Percentiles rank a stretch among this genome's conserved stretches.
These are phyloP conservation scores for Aspergillus arachidicola DNA, from an alignment of 2,329 filamentous ascomycete species.

Conservation along the genomic window DNA sequence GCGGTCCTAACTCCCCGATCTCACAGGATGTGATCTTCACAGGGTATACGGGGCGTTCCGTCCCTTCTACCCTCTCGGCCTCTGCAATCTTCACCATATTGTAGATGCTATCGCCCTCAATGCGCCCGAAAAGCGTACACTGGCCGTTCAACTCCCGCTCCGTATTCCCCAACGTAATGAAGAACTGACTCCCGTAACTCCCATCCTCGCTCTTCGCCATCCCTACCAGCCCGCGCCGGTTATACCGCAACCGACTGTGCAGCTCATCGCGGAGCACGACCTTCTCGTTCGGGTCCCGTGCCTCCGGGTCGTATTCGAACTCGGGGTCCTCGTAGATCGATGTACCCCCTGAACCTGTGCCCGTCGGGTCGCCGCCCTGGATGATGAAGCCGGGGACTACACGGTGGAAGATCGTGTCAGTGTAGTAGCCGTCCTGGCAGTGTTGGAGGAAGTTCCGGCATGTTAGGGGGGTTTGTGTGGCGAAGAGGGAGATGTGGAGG, in stretches of 20 bases:
- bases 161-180: constrained; percentile 81
- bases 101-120: constrained; percentile 94
- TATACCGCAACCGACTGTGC: constrained; percentile 90
- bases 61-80: constrained; percentile 74
- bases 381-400: constrained; percentile 89
- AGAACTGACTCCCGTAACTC: constrained; percentile 95
- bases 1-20: constrained; percentile 48
- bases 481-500: constrained; percentile 88
- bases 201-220: constrained; percentile 80
- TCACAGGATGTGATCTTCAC: constrained; percentile 65
- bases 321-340: constrained; percentile 79
- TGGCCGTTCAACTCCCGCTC: constrained; percentile 82
- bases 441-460: constrained; percentile 95
- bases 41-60: constrained; percentile 83
- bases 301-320: constrained; percentile 56
- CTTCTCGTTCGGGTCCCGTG: constrained; percentile 50
- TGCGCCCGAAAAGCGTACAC: constrained; percentile 90
- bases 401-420: constrained; percentile 90
- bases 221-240: constrained; percentile 83
- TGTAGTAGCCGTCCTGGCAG: constrained; percentile 93
- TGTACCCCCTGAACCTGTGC: constrained; percentile 87
- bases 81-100: constrained; percentile 94
- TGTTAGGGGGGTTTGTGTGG: constrained; percentile 87
- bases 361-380: constrained; percentile 92
- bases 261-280: constrained; percentile 86